Base-by-base conservation (phyloP, 331 rosid genomes). In the Arachis monticola region DNA sequence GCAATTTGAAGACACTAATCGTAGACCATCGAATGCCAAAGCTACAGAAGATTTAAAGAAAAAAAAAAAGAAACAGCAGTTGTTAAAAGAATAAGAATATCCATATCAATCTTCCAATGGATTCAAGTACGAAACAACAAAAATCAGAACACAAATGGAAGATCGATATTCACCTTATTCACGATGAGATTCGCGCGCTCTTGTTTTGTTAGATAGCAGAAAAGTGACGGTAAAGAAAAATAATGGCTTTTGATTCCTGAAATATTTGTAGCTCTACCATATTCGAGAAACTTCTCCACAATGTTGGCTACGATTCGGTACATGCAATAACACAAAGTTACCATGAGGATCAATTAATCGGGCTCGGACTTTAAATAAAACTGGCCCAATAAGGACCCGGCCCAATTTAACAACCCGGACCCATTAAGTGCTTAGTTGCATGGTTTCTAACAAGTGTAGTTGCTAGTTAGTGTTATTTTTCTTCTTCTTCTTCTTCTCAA, bases 241-340 rank as follows among this genome's bases (percentile, higher is more conserved):
- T 0, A 4, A 10, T 12, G 2, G n/a, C 7, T 42, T 69, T 44
- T 45, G 1, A 17, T 10, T 48, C 6, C 41, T 5, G 44, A n/a
- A 6, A 2, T 63, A 76, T 63, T 63, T 70, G 74, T 64, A 75
- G 35, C 63, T 4, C 60, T 55, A 13, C 44, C 22, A 10, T 9
- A 2, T 72, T 83, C 84, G 53, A 42, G 84, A 83, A 77, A 73
- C 82, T 83, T 83, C 87, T 73, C 27, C 50, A 3, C 14, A 6
- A 6, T 2, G 0, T 3, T 0, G 63, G 69, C 53, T 0, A 1
- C 45, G 47, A 8, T 75, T 31, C 2, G 3, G 59, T 70, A n/a
- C 30, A 6, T 60, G 48, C 50, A 58, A 46, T 30, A 27, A 5
- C 73, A 53, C 1, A 64, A 40, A 52, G 2, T 35, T 70, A 32